These are phyloP conservation scores for Kregervanrija fluxuum DNA, from an alignment of 805 yeast species.

Conservation along the genomic window DNA sequence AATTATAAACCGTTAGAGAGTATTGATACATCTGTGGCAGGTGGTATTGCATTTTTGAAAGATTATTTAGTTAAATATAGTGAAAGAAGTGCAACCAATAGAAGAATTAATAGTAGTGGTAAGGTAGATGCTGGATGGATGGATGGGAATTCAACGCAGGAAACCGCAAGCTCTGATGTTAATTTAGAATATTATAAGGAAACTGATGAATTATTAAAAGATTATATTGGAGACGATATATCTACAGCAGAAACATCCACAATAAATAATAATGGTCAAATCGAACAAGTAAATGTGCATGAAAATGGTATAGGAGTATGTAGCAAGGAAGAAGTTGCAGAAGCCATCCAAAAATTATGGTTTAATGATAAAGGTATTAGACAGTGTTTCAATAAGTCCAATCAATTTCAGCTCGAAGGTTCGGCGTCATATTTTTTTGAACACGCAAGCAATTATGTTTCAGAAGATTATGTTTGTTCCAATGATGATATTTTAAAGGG, in stretches of 20 bases:
- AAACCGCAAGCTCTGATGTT: constrained; percentile 6
- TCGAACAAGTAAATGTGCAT: constrained; percentile 2
- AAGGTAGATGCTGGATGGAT: constrained; percentile 31
- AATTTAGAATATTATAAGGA: constrained; percentile 11
- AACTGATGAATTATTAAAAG: constrained; percentile 9
- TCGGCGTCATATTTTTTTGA: constrained; percentile 79
- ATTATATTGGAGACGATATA: constrained; percentile 12
- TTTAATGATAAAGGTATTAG: constrained; percentile 56
- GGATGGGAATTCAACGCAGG: constrained; percentile 10
- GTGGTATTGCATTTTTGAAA: constrained; percentile 55
- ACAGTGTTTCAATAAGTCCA: constrained; percentile 50
- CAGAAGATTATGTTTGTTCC: constrained; percentile 57
- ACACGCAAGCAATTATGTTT: constrained; percentile 57
- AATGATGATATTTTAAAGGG: constrained; percentile 86
- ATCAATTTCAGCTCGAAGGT: constrained; percentile 79
- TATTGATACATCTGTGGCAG: constrained; percentile 59
- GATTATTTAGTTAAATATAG: constrained; percentile 59
- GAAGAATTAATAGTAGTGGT: constrained; percentile 52
- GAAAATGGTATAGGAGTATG: constrained; percentile 1
- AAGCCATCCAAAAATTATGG: constrained; percentile 70
- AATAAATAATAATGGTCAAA: neutral
- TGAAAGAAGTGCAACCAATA: constrained; percentile 42
- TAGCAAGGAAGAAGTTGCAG: constrained; percentile 52
- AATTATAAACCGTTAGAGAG: constrained; percentile 52
- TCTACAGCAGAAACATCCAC: constrained; percentile 3